Conservation (phyloP, 257 asterid genomes). For the Solanum corneliomulleri region DNA sequence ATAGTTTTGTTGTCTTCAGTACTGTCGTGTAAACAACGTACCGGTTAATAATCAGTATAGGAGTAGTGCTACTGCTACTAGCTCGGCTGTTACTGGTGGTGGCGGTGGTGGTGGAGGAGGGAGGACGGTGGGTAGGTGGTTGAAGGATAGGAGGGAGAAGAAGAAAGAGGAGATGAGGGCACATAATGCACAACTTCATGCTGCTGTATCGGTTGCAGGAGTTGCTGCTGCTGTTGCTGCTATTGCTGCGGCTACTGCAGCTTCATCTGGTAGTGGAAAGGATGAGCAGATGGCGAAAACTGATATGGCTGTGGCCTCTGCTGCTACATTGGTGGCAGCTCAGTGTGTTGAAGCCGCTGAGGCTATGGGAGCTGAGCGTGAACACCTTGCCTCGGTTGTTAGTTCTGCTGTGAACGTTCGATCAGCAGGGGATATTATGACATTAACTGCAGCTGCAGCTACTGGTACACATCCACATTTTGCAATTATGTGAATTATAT, state of each 20-base stretch:
- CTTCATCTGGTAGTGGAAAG: slow-evolving; percentile 53
- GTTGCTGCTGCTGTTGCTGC: slow-evolving; percentile 98
- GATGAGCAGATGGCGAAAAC: slow-evolving; percentile 81
- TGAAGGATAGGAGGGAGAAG: slow-evolving; percentile 89
- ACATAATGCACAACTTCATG: slow-evolving; percentile 93
- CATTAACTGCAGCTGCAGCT: slow-evolving; percentile 94
- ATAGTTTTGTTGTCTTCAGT: slow-evolving; percentile 23
- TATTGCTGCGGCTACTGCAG: slow-evolving; percentile 91
- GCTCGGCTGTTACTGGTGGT: slow-evolving; percentile 6
- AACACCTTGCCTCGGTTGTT: slow-evolving; percentile 69
- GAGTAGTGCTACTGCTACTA: slow-evolving; percentile 17
- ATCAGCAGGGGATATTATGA: slow-evolving; percentile 92
- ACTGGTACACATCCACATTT: slow-evolving; percentile 37
- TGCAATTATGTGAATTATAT: neutral
- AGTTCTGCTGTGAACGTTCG: slow-evolving; percentile 93
- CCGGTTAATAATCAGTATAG: slow-evolving; percentile 35
- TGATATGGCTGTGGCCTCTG: slow-evolving; percentile 95
- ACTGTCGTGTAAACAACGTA: slow-evolving; percentile 28
- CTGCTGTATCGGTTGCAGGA: slow-evolving; percentile 89
- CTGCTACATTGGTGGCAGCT: slow-evolving; percentile 91
- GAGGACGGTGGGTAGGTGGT: slow-evolving; percentile 90
- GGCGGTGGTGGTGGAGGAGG: slow-evolving; percentile 64
- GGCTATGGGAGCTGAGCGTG: slow-evolving; percentile 95
- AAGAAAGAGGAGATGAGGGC: slow-evolving; percentile 91
- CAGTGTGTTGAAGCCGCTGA: slow-evolving; percentile 98